A percentile compares a stretch with the other conserved stretches of the same genome.
Conservation (phyloP, 2,329 filamentous ascomycete genomes). For the Penicillium corylophilum region DNA sequence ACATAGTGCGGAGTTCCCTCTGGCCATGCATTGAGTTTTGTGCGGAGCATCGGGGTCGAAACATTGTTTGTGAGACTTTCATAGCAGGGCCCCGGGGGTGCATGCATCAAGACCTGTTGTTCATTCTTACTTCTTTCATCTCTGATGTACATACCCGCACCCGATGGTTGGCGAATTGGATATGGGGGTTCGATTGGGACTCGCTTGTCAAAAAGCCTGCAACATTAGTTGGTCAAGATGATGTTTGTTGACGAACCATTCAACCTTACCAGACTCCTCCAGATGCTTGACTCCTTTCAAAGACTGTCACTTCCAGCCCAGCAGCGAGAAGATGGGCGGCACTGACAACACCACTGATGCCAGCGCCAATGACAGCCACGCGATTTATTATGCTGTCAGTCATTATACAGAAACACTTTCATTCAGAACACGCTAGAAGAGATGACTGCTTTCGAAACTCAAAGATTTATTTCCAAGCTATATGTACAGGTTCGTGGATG, state of each 20-base stretch:
- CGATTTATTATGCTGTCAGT: constrained; percentile 14
- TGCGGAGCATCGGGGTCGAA: constrained; percentile 51
- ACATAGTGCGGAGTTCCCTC: constrained; percentile 60
- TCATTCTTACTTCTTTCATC: constrained; percentile 19
- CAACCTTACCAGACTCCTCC: constrained; percentile 55
- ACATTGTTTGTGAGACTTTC: constrained; percentile 56
- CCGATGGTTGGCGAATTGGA: constrained; percentile 39
- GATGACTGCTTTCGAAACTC: neutral
- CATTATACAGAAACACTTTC: constrained; percentile 12
- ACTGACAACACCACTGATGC: constrained; percentile 51
- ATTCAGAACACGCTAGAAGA: neutral
- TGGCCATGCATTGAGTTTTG: constrained; percentile 56
- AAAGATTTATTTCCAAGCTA: neutral
- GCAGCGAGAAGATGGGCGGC: constrained; percentile 48
- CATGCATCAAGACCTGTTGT: constrained; percentile 27
- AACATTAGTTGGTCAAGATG: neutral
- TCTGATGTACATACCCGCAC: constrained; percentile 28
- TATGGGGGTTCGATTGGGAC: constrained; percentile 51
- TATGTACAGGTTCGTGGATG: neutral
- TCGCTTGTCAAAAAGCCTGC: constrained; percentile 53
- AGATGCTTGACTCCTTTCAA: constrained; percentile 52
- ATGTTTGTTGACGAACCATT: neutral
- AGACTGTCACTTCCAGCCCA: constrained; percentile 53
- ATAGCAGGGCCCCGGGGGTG: constrained; percentile 58
- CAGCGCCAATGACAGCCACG: constrained; percentile 54